Percentiles rank a stretch among this genome's conserved stretches.
phyloP scores from a whole-genome alignment of 2,329 filamentous ascomycete species.

The Calonectria henricotiae region DNA sequence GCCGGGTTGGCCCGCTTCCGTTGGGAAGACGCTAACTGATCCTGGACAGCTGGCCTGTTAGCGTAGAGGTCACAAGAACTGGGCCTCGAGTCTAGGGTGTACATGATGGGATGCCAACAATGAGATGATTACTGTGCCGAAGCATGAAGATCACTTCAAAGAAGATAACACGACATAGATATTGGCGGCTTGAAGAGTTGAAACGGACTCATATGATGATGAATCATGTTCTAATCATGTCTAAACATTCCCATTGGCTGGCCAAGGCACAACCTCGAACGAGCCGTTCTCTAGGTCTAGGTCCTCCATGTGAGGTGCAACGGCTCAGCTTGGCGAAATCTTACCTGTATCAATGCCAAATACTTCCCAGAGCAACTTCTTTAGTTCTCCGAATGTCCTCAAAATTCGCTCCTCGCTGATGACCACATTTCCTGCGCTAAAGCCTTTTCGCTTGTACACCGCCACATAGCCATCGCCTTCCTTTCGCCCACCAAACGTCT shows the following conservation, averaged over 20 bases:
- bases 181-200: no score
- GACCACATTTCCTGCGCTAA: background rate
- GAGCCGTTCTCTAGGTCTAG: background rate
- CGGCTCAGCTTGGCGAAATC: background rate
- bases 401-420: constrained; percentile 14
- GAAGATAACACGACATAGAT: no score
- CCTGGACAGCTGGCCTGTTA: background rate
- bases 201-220: no score
- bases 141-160: no score
- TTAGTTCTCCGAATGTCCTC: constrained; percentile 18
- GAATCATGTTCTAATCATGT: no score
- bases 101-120: no score
- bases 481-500: background rate
- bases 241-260: no score
- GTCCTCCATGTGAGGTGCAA: background rate
- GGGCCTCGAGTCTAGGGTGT: no score
- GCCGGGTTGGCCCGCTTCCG: background rate
- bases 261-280: background rate
- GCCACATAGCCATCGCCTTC: constrained; percentile 8
- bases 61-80: background rate
- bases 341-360: constrained; percentile 22
- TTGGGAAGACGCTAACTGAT: background rate
- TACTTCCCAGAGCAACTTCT: constrained; percentile 8
- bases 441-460: constrained; percentile 12
- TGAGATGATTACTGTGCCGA: no score